phyloP scores from a whole-genome alignment of 2,329 filamentous ascomycete species.

The Sarocladium brachiariae region DNA sequence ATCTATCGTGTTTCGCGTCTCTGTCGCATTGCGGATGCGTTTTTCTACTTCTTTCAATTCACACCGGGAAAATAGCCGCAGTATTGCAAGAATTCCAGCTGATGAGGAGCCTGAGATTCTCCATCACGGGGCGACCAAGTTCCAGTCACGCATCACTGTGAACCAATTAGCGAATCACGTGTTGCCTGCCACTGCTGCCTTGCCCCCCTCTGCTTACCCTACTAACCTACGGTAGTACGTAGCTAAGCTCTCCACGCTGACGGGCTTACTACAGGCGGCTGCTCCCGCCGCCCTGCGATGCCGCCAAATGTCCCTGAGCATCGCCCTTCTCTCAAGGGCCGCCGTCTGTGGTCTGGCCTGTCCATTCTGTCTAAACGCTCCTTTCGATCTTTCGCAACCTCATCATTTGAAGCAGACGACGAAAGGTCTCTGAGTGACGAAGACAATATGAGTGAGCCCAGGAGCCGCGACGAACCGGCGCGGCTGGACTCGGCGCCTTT shows the following conservation, averaged over 20 bases:
- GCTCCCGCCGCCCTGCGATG: constrained; percentile 8
- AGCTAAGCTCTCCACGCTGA: not conserved
- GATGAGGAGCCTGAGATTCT: not conserved
- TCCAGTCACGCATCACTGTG: constrained; percentile 2
- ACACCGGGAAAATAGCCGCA: not conserved
- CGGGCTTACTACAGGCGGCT: not conserved
- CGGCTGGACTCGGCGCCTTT: constrained; percentile 29
- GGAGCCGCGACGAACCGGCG: constrained; percentile 22
- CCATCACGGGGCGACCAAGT: not conserved
- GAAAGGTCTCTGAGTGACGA: constrained; percentile 43
- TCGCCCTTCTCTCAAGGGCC: constrained; percentile 34
- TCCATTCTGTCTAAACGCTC: constrained; percentile 49
- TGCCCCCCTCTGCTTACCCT: no score
- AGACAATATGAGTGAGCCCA: constrained; percentile 24
- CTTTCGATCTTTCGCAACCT: constrained; percentile 48
- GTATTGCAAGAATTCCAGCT: not conserved
- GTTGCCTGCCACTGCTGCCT: not conserved
- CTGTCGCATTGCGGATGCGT: not conserved
- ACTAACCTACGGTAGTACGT: no score
- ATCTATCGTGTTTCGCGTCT: not conserved
- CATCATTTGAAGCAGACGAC: constrained; percentile 64
- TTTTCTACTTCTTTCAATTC: not conserved
- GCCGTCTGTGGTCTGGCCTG: constrained; percentile 39
- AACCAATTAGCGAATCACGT: not conserved
- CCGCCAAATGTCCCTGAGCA: constrained; percentile 12